Base-by-base conservation (phyloP, 164 flowering plant genomes). In the Platanus orientalis region DNA sequence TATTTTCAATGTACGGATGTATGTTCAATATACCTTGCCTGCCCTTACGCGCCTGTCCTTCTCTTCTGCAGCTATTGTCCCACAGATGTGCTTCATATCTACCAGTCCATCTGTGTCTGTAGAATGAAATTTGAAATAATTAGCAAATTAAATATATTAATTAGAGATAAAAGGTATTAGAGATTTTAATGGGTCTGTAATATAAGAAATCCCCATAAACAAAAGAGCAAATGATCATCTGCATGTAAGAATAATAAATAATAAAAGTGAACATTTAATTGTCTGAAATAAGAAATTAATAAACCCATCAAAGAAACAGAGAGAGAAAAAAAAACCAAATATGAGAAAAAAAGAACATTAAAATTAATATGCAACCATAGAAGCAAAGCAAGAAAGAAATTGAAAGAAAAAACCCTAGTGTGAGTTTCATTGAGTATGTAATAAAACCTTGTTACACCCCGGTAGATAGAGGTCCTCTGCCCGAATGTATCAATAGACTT, bases 11-110 rank as follows among this genome's bases (percentile, higher is more conserved):
- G n/a, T n/a, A n/a, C n/a, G 16, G n/a, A 16, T 30, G 36, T 34
- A 57, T 9, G n/a, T n/a, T n/a, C n/a, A 4, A 36, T 40, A 68
- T 76, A 90, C 98, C 98, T 86, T 92, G 98, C 54, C 97, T 78
- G 58, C 98, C 98, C 72, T 92, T 92, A 0, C 98, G 79, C 58
- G 96, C 85, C 76, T 92, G 98, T 57, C 98, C 98, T 73, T 92
- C 98, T 72, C 98, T 84, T 75, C 95, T 80, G 70, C 96, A 92
- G 52, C 97, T 92, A 60, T 92, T 92, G 63, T 92, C 98, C 98
- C 98, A 90, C 7, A 92, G 71, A 87, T 92, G 98, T 30, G 98
- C 98, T 67, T 92, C 98, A 72, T 88, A 92, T 80, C 96, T 84
- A 6, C 97, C 97, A 1, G 98, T 92, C 98, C 98, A 92, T 71